Evolutionary conservation across 371 early-diverging fungal genomes (phyloP), one percentile per base, ranked within the genome.

Genomic region (Dichotomocladium elegans): DNA sequence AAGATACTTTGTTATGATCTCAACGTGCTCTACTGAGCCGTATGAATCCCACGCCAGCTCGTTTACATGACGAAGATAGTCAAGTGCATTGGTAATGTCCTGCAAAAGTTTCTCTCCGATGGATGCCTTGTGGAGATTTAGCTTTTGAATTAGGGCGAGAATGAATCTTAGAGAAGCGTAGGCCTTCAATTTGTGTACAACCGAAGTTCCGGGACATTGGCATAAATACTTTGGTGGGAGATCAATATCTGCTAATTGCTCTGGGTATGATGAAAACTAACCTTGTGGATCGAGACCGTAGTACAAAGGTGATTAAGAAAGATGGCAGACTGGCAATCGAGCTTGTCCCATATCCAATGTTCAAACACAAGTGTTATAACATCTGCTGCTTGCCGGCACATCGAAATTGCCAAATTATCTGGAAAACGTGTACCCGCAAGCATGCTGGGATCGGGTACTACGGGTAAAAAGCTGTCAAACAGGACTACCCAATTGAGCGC

Each of bases 361-460:
- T 61, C 62, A 47, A 61, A 49, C 11, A 61, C 50, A 14, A 61
- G 21, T 0, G 50, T 53, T 31, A 57, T 56, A 8, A 45, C 22
- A 49, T 61, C 47, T 2, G 62, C 57, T 21, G 62, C 62, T 30
- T 61, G 53, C n/a, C 62, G 47, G 27, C 62, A 61, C 31, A 61
- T 46, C 30, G 27, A 31, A 15, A 61, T 22, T 10, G 62, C 57
- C 19, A 61, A 49, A 29, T 55, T 55, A 11, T 44, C 55, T 9
- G 61, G 61, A 17, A 60, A 60, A 14, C 34, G 41, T 1, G 31
- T 22, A 14, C 45, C 51, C 12, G 44, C 30, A 3, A 33, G 9
- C 24, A 41, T 47, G 2, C 19, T 56, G 29, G 37, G 30, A 27
- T 49, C 53, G 7, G 47, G 47, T 7, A 41, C 24, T 3, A 37